Percentiles rank a stretch among this genome's conserved stretches.
These are phyloP conservation scores for Vicia sativa DNA, from an alignment of 306 rosid genomes.

Conservation along the genomic window DNA sequence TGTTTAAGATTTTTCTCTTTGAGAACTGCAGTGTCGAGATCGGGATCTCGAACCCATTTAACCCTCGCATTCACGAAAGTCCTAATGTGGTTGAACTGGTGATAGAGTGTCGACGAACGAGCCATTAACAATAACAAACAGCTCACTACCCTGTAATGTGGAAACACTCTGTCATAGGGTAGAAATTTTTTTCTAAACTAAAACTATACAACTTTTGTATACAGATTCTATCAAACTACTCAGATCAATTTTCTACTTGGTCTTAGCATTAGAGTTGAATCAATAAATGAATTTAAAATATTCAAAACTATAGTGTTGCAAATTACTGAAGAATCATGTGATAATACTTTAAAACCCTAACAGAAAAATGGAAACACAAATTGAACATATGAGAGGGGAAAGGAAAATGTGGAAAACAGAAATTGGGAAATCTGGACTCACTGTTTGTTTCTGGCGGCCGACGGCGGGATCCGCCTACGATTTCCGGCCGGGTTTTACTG, in stretches of 20 bases:
- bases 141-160: constrained; percentile 48
- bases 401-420: too few relatives aligned
- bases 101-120: constrained; percentile 44
- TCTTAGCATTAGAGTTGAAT: neutral
- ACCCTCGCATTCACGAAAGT: constrained; percentile 69
- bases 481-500: too few relatives aligned
- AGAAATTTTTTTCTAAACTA: too few relatives aligned
- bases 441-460: neutral
- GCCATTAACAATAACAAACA: constrained; percentile 50
- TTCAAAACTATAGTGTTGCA: neutral
- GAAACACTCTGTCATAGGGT: constrained; percentile 39
- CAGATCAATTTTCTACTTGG: neutral
- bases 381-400: too few relatives aligned
- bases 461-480: too few relatives aligned
- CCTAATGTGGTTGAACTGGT: constrained; percentile 50
- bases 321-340: neutral
- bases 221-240: neutral
- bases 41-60: constrained; percentile 83
- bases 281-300: neutral
- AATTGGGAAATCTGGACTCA: neutral
- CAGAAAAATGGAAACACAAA: neutral
- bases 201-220: constrained; percentile 10
- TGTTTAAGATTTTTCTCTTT: constrained; percentile 75
- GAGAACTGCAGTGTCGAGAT: constrained; percentile 67
- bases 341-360: constrained; percentile 1